Evolutionary conservation across 129 eudicot genomes (phyloP).

Genomic region (Artemisia annua): DNA sequence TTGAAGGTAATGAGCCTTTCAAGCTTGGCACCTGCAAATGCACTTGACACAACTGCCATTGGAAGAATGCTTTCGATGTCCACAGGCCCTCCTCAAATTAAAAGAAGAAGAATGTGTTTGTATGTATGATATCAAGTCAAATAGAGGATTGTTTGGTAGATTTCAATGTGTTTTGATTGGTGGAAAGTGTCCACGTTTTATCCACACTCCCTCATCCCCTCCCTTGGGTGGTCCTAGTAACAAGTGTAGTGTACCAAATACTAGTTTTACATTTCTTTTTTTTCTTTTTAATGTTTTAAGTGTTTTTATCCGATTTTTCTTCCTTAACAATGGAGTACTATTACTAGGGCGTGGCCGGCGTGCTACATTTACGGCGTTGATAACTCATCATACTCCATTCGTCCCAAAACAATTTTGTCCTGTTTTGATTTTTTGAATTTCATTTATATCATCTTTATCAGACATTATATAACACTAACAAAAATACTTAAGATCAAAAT

Average conservation of each 20-base stretch:
- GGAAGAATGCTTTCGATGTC: not conserved
- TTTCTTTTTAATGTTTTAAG: too few relatives aligned
- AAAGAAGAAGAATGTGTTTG: not conserved
- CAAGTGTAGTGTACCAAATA: not conserved
- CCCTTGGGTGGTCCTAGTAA: not conserved
- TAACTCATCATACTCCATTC: too few relatives aligned
- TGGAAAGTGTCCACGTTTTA: conserved; percentile 55
- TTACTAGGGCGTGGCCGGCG: too few relatives aligned
- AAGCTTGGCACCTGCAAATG: conserved; percentile 64
- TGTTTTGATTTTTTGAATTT: too few relatives aligned
- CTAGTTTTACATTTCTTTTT: not conserved
- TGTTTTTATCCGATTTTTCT: too few relatives aligned
- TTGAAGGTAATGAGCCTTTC: conserved; percentile 50
- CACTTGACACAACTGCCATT: conserved; percentile 62
- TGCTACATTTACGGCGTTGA: too few relatives aligned
- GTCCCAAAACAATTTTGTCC: too few relatives aligned
- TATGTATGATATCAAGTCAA: not conserved
- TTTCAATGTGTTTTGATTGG: conserved; percentile 66
- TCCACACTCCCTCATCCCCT: conserved; percentile 57
- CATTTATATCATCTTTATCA: too few relatives aligned
- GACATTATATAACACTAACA: too few relatives aligned
- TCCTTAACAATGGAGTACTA: too few relatives aligned
- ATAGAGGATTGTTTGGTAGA: conserved; percentile 9
- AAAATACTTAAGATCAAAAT: too few relatives aligned
- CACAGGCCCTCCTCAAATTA: not conserved